Evolutionary conservation across 225 moss, liverwort and hornwort genomes (phyloP), one percentile per base, ranked within the genome.

Genomic region (Straminergon stramineum): DNA sequence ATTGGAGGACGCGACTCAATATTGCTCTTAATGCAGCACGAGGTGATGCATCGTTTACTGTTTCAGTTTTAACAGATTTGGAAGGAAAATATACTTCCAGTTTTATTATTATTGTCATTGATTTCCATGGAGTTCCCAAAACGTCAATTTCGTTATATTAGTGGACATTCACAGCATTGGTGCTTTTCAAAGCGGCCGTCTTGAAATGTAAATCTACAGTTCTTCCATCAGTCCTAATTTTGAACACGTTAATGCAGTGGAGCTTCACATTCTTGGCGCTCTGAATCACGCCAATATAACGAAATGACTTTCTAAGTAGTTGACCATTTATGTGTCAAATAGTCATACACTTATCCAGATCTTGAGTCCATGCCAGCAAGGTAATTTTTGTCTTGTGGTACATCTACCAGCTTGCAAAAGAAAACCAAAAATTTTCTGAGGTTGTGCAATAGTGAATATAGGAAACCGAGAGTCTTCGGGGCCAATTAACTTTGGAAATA

Each of bases 11-110:
- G 61, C 91, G 86, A 35, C 88, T 93, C 22, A 83, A 74, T 65
- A 91, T 91, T 74, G 91, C 91, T 84, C 60, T 88, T 14, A 88
- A 91, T 66, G 87, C 91, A 82, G 92, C 92, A 64, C 85, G 85
- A 91, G 92, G 92, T 92, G 45, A 84, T 32, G 22, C 58, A 73
- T 53, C 6, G 66, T 28, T 52, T 13, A 39, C 87, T 85, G 23
- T n/a, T 68, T 81, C 68, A 76, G 67, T 85, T 14, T 61, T 66
- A 35, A 51, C 65, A 67, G 48, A 80, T 80, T 87, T 23, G 74
- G 53, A 82, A 52, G n/a, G 52, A 80, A 57, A 68, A 35, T 6
- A 30, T 26, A 15, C 9, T 10, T 62, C 63, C 77, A 31, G 53
- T 65, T 53, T 77, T 22, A 21, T 20, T 22, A 21, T 20, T 37